Conservation (phyloP, 306 rosid species). For the Ormosia semicastrata region DNA sequence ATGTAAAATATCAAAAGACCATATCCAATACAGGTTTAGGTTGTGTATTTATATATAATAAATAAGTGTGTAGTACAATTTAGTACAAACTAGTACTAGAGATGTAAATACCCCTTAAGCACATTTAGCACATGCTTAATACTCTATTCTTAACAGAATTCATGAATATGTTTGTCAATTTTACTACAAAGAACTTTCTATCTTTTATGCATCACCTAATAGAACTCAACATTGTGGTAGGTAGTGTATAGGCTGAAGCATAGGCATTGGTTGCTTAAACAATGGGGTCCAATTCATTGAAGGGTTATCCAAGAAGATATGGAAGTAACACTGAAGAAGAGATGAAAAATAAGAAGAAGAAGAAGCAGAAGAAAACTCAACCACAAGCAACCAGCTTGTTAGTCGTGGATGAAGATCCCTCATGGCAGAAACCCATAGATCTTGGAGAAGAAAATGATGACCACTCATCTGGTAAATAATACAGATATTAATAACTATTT, state of each 20-base stretch:
- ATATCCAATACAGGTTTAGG: too few relatives aligned
- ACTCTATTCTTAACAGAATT: background rate
- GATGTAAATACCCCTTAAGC: too few relatives aligned
- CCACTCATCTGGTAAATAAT: slow-evolving; percentile 47
- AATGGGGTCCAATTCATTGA: slow-evolving; percentile 51
- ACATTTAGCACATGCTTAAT: too few relatives aligned
- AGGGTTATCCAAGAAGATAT: slow-evolving; percentile 78
- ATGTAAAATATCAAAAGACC: too few relatives aligned
- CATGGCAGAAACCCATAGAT: slow-evolving; percentile 79
- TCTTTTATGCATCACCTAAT: slow-evolving; percentile 14
- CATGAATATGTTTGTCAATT: background rate
- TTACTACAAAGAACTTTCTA: background rate
- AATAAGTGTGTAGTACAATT: too few relatives aligned
- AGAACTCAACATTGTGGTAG: slow-evolving; percentile 7
- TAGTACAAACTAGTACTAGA: too few relatives aligned
- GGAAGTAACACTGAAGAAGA: slow-evolving; percentile 54
- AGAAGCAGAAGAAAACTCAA: slow-evolving; percentile 38
- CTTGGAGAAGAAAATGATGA: slow-evolving; percentile 55
- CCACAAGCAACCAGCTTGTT: slow-evolving; percentile 54
- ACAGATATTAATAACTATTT: background rate
- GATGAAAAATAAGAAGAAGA: slow-evolving; percentile 44
- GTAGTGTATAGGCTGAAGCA: slow-evolving; percentile 23
- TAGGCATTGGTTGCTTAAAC: slow-evolving; percentile 33
- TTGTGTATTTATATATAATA: too few relatives aligned
- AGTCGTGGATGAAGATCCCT: slow-evolving; percentile 85